Conservation (phyloP, 495 filamentous ascomycete genomes). For the Penicillium riverlandense region DNA sequence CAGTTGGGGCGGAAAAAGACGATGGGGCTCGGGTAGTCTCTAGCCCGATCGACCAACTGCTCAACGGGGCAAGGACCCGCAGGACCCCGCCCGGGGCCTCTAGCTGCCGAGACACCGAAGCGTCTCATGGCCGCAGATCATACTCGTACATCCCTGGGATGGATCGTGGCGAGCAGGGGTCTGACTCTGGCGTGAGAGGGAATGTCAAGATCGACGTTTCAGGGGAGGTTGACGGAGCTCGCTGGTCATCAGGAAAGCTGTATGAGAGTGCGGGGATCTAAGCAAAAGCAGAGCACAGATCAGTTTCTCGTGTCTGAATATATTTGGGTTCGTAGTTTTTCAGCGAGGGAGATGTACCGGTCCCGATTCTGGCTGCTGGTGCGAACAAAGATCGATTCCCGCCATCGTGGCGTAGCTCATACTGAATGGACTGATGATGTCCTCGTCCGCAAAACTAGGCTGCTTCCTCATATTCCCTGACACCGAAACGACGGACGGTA, state of each 20-base stretch:
- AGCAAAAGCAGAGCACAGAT: constrained; percentile 14
- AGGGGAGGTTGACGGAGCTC: constrained; percentile 36
- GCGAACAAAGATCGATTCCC: constrained; percentile 61
- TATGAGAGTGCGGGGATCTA: constrained; percentile 86
- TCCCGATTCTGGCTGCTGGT: constrained; percentile 17
- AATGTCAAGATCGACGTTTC: constrained; percentile 28
- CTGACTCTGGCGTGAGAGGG: constrained; percentile 34
- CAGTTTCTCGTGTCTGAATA: constrained; percentile 14
- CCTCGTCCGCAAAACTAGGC: constrained; percentile 43
- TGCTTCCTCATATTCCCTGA: constrained; percentile 44
- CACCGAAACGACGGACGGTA: constrained; percentile 58
- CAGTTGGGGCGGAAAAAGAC: too few relatives aligned
- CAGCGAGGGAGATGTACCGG: constrained; percentile 42
- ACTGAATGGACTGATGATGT: constrained; percentile 66
- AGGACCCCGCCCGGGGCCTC: too few relatives aligned
- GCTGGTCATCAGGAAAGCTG: constrained; percentile 73
- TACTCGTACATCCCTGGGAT: constrained; percentile 19
- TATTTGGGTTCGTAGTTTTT: constrained; percentile 19
- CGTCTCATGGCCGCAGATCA: constrained; percentile 12
- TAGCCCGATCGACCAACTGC: too few relatives aligned
- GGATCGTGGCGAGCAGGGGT: constrained; percentile 25
- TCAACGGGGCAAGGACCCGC: too few relatives aligned
- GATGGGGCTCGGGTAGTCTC: too few relatives aligned
- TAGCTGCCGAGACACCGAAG: too few relatives aligned
- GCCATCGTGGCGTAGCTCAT: constrained; percentile 68